Conservation (phyloP, 106 monocot species). For the Dendrobium officinale region DNA sequence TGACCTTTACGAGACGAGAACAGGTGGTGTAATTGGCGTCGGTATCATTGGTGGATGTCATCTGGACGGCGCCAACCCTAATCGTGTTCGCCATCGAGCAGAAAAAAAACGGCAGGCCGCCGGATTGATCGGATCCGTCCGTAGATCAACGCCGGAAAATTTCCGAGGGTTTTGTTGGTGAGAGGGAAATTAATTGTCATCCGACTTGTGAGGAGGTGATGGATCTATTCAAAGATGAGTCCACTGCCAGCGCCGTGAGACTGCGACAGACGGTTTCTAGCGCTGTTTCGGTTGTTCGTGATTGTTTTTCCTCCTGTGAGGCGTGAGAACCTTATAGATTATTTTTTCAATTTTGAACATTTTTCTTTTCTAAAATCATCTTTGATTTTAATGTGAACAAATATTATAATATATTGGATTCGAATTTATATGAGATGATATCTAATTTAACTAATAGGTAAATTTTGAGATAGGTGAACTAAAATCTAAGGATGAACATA, state of each 20-base stretch:
- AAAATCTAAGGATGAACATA: no score
- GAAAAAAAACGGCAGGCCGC: constrained; percentile 10
- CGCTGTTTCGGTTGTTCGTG: no score
- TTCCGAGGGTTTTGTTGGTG: neutral
- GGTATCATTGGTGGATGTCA: constrained; percentile 80
- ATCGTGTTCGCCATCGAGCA: constrained; percentile 21
- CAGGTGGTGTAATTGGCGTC: constrained; percentile 71
- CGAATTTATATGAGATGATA: no score
- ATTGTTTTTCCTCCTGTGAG: no score
- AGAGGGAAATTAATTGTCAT: constrained; percentile 7
- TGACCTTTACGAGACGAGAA: constrained; percentile 56
- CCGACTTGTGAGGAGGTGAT: neutral
- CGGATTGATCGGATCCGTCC: neutral
- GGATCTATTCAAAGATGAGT: neutral
- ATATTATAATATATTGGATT: no score
- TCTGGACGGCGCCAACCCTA: constrained; percentile 49
- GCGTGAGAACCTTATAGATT: no score
- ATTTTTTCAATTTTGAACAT: no score
- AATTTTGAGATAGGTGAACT: no score
- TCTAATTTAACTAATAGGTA: no score
- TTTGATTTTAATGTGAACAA: no score
- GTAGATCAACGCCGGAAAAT: constrained; percentile 1
- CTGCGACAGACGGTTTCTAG: neutral
- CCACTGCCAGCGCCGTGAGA: neutral
- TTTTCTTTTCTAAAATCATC: no score